A percentile compares a stretch with the other conserved stretches of the same genome.
phyloP scores from a whole-genome alignment of 148 eudicot species.

The Amaranthus hypochondriacus region DNA sequence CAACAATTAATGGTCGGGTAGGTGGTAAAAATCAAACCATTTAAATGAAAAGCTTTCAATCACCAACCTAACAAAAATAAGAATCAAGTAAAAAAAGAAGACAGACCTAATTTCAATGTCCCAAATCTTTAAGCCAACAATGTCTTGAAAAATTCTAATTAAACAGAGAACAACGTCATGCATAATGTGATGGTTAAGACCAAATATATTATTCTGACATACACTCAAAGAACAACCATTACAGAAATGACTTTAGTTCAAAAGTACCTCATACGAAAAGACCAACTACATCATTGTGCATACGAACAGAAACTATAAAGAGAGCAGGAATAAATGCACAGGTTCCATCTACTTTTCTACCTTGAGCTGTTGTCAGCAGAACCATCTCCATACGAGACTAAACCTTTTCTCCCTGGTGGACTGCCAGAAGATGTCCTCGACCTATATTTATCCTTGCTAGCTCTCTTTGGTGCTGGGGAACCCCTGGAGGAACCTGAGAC shows the following conservation, averaged over 20 bases:
- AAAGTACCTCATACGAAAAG: constrained; percentile 9
- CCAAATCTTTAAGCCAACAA: too few species aligned
- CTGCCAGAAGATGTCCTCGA: constrained; percentile 74
- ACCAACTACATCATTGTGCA: constrained; percentile 3
- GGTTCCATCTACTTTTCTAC: constrained; percentile 15
- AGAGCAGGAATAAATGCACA: neutral
- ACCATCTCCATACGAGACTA: constrained; percentile 85
- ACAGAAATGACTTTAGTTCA: constrained; percentile 2
- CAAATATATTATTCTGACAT: constrained; percentile 15
- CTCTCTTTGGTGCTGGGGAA: constrained; percentile 51
- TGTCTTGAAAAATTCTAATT: too few species aligned
- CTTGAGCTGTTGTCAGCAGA: constrained; percentile 62
- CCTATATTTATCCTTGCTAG: constrained; percentile 27
- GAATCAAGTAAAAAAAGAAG: too few species aligned
- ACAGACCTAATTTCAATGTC: too few species aligned
- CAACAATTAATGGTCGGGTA: too few species aligned
- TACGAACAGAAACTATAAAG: neutral
- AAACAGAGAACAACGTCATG: too few species aligned
- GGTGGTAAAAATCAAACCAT: too few species aligned
- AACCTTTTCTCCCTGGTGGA: constrained; percentile 53
- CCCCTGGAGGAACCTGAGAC: constrained; percentile 42
- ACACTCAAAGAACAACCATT: constrained; percentile 9
- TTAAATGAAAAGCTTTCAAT: too few species aligned
- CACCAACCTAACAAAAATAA: too few species aligned
- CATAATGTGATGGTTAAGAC: too few species aligned